phyloP scores from a whole-genome alignment of 148 eudicot species.

The Rhododendron williamsianum region DNA sequence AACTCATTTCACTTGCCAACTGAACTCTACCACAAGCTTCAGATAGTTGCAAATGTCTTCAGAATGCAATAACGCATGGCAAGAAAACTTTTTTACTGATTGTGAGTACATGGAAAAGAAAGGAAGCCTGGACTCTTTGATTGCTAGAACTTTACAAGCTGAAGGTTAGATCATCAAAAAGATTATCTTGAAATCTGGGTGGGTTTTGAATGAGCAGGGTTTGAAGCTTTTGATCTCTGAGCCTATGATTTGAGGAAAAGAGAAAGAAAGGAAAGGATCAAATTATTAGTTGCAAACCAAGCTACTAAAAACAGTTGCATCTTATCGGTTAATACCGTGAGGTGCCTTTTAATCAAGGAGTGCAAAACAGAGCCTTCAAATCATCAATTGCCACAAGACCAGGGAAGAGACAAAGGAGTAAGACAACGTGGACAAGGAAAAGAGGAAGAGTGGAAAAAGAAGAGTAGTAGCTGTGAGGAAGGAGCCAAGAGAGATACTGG shows the following conservation, averaged over 20 bases:
- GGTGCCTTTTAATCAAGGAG: background rate
- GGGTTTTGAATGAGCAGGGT: background rate
- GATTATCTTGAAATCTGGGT: background rate
- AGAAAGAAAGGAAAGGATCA: background rate
- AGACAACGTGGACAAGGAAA: background rate
- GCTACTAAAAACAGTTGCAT: background rate
- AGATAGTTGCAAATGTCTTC: background rate
- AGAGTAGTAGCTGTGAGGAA: background rate
- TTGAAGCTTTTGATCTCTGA: background rate
- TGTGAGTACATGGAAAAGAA: background rate
- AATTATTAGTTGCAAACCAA: background rate
- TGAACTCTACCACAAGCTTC: background rate
- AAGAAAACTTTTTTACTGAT: background rate
- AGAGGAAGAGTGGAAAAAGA: background rate
- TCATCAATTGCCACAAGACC: background rate
- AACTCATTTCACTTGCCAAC: background rate
- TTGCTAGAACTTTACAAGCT: background rate
- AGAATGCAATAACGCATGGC: background rate
- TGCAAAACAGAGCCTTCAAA: background rate
- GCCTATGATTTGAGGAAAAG: background rate
- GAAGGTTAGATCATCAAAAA: background rate
- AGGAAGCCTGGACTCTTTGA: background rate
- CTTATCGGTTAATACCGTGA: background rate
- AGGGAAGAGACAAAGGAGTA: background rate
- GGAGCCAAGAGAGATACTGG: background rate